These are phyloP conservation scores for Citrus australasica DNA, from an alignment of 345 rosid species.

Conservation along the genomic window DNA sequence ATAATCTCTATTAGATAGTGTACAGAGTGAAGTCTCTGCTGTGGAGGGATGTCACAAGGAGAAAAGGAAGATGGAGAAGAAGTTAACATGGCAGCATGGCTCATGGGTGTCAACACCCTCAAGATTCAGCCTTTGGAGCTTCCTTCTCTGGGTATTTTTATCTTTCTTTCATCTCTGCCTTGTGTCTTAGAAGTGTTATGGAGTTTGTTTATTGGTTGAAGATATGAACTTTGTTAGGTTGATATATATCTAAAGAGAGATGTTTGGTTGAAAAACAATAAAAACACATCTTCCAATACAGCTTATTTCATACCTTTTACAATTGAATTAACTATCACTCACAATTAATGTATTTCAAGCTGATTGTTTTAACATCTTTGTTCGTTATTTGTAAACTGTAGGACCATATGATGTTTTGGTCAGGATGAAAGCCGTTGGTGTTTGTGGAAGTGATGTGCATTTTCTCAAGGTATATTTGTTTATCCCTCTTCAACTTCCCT, in stretches of 20 bases:
- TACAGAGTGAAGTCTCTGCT: not conserved
- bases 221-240: not conserved
- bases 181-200: not conserved
- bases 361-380: not conserved
- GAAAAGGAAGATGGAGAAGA: constrained; percentile 43
- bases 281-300: no score
- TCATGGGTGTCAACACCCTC: constrained; percentile 67
- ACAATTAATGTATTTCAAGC: not conserved
- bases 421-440: constrained; percentile 85
- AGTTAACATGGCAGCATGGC: constrained; percentile 93
- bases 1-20: not conserved
- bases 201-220: not conserved
- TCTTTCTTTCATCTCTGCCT: not conserved
- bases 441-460: constrained; percentile 96
- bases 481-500: not conserved
- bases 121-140: constrained; percentile 79
- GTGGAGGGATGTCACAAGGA: constrained; percentile 61
- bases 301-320: no score
- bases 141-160: constrained; percentile 58
- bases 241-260: not conserved
- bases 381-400: constrained; percentile 13
- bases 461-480: constrained; percentile 58
- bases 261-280: no score
- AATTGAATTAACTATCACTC: no score
- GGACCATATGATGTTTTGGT: constrained; percentile 85